Conservation (phyloP, 495 filamentous ascomycete species). For the Aspergillus incahuasiensis region DNA sequence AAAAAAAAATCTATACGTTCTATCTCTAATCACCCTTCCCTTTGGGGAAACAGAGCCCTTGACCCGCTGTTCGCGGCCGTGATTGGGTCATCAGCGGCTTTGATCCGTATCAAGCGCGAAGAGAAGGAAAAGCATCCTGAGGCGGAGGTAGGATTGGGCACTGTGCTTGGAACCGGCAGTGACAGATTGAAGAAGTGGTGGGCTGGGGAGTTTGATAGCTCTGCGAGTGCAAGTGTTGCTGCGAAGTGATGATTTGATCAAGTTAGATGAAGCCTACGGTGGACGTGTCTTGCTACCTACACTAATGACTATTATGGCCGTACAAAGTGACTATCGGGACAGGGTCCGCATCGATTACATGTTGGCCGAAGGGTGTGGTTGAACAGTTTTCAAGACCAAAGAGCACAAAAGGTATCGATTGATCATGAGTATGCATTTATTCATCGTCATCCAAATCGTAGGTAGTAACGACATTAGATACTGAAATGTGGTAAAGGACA, state of each 20-base stretch:
- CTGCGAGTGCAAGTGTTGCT: not conserved
- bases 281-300: no score
- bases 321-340: no score
- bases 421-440: not conserved
- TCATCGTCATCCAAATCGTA: not conserved
- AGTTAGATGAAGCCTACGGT: no score
- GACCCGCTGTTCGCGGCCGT: slow-evolving; percentile 85
- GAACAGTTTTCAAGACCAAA: not conserved
- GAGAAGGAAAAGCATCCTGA: slow-evolving; percentile 57
- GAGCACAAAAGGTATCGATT: not conserved
- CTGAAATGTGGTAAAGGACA: slow-evolving; percentile 4
- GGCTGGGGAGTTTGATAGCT: slow-evolving; percentile 38
- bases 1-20: no score
- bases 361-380: no score
- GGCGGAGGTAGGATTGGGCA: slow-evolving; percentile 29
- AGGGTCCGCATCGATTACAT: no score
- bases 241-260: slow-evolving; percentile 1
- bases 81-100: slow-evolving; percentile 64
- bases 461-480: not conserved
- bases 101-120: slow-evolving; percentile 67
- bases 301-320: no score
- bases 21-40: not conserved
- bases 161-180: slow-evolving; percentile 26
- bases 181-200: slow-evolving; percentile 40
- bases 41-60: slow-evolving; percentile 45